A percentile compares a stretch with the other conserved stretches of the same genome.
Evolutionary conservation across 1,139 yeast genomes (phyloP).

Genomic region (Diutina neorugosa): DNA sequence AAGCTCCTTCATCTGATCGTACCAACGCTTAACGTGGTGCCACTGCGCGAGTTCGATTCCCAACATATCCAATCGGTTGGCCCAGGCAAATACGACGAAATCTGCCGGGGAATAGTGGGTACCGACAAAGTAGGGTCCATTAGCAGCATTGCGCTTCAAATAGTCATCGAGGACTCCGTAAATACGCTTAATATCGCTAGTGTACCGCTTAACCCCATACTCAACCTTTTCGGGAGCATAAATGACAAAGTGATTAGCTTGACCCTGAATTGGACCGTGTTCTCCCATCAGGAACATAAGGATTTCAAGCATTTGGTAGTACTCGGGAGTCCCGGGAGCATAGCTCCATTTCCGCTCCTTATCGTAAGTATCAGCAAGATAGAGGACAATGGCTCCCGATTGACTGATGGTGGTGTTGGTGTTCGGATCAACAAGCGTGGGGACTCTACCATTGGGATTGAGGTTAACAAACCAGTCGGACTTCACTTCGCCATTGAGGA

Average conservation of each 20-base stretch:
- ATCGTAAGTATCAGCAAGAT: conserved; percentile 47
- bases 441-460: conserved; percentile 58
- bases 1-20: conserved; percentile 11
- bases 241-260: conserved; percentile 33
- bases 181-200: conserved; percentile 38
- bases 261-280: conserved; percentile 52
- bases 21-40: conserved; percentile 35
- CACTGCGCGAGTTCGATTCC: conserved; percentile 28
- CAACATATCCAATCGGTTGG: conserved; percentile 5
- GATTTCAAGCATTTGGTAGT: conserved; percentile 41
- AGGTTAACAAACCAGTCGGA: conserved; percentile 40
- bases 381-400: conserved; percentile 46
- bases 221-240: conserved; percentile 37
- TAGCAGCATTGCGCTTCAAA: conserved; percentile 22
- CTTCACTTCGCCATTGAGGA: conserved; percentile 30
- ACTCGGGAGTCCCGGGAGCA: conserved; percentile 28
- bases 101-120: conserved; percentile 45
- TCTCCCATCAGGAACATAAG: conserved; percentile 46
- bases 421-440: conserved; percentile 36
- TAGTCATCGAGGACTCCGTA: conserved; percentile 41
- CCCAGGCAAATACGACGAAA: conserved; percentile 33
- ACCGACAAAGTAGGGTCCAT: conserved; percentile 44
- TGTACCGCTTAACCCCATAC: conserved; percentile 40
- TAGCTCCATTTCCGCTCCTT: conserved; percentile 37
- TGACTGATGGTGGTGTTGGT: conserved; percentile 38